Evolutionary conservation across 2,329 filamentous ascomycete species (phyloP).

Genomic region (Ascochyta pisi): DNA sequence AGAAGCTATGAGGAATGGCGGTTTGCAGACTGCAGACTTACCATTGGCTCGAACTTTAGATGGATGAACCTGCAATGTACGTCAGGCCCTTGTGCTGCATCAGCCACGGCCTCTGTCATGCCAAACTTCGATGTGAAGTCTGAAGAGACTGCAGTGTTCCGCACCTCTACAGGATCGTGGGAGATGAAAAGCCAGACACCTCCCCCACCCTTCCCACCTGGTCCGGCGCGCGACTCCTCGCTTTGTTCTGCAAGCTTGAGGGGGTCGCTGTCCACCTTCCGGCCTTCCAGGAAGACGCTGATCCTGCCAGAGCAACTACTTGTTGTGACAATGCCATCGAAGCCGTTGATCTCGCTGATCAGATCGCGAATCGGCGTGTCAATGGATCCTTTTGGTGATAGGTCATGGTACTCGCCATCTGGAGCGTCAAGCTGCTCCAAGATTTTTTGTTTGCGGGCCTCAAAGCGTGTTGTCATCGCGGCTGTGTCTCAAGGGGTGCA

Average conservation of each 20-base stretch:
- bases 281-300: slow-evolving; percentile 86
- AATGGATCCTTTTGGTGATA: slow-evolving; percentile 87
- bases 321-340: slow-evolving; percentile 83
- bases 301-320: slow-evolving; percentile 91
- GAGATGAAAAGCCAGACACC: slow-evolving; percentile 86
- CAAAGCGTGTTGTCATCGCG: slow-evolving; percentile 46
- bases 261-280: slow-evolving; percentile 51
- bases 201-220: slow-evolving; percentile 83
- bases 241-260: slow-evolving; percentile 12
- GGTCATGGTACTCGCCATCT: slow-evolving; percentile 75
- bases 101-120: slow-evolving; percentile 37
- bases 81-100: slow-evolving; percentile 7
- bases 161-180: slow-evolving; percentile 70
- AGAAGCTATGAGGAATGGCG: slow-evolving; percentile 20
- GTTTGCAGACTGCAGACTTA: slow-evolving; percentile 56
- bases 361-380: slow-evolving; percentile 79
- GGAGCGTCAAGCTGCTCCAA: slow-evolving; percentile 73
- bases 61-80: slow-evolving; percentile 64
- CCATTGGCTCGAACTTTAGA: slow-evolving; percentile 96
- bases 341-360: slow-evolving; percentile 77
- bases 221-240: slow-evolving; percentile 59
- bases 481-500: background rate
- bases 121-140: slow-evolving; percentile 46
- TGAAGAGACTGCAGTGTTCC: slow-evolving; percentile 13
- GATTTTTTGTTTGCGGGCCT: slow-evolving; percentile 73